phyloP scores from a whole-genome alignment of 805 yeast genomes.

The Starmera caribaea region DNA sequence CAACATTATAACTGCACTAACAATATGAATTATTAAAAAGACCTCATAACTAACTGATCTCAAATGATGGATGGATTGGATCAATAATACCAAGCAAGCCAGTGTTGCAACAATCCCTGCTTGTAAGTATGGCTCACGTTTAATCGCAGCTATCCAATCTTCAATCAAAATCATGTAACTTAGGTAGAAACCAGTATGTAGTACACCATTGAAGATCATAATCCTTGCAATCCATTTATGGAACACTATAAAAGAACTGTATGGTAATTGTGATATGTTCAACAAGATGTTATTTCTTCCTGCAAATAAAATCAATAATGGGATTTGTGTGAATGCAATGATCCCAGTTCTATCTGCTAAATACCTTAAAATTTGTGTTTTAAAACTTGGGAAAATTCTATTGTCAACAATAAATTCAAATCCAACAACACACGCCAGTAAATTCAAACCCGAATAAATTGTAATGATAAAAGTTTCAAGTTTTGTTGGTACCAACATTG shows the following conservation, averaged over 20 bases:
- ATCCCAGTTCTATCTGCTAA: constrained; percentile 18
- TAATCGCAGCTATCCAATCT: neutral
- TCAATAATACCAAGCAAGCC: constrained; percentile 2
- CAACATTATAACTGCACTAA: constrained; percentile 45
- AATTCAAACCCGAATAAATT: constrained; percentile 21
- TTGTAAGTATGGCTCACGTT: constrained; percentile 7
- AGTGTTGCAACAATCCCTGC: constrained; percentile 10
- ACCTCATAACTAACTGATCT: constrained; percentile 51
- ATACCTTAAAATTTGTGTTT: constrained; percentile 19
- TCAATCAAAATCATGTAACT: constrained; percentile 1
- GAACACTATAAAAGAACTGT: constrained; percentile 48
- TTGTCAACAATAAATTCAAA: constrained; percentile 3
- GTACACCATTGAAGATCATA: constrained; percentile 26
- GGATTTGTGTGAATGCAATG: constrained; percentile 30
- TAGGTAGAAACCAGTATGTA: constrained; percentile 31
- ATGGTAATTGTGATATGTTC: constrained; percentile 52
- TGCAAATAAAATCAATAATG: constrained; percentile 50
- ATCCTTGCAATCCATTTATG: constrained; percentile 58
- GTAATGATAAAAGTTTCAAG: constrained; percentile 21
- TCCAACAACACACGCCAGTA: constrained; percentile 6
- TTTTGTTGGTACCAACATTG: constrained; percentile 13
- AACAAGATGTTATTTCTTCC: constrained; percentile 63
- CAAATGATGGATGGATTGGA: constrained; percentile 27
- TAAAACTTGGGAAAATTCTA: constrained; percentile 15
- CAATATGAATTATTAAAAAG: constrained; percentile 50